Evolutionary conservation across 176 grass and related monocot genomes (phyloP).

Genomic region (Coix lacrymajobi): DNA sequence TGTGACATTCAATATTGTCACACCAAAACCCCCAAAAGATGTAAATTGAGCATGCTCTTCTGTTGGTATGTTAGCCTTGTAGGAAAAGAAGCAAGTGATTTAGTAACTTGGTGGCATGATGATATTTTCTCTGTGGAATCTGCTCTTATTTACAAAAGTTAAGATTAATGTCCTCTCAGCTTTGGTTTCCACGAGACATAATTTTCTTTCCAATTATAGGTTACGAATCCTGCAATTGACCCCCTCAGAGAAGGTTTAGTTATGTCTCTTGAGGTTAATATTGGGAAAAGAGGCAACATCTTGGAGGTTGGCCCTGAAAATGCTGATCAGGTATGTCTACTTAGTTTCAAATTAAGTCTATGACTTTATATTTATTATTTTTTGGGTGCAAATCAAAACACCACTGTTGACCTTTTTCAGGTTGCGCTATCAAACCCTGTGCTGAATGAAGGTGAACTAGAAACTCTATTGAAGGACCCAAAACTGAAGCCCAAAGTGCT

Average conservation of each 20-base stretch:
- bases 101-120: neutral
- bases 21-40: neutral
- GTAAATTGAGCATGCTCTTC: neutral
- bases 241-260: conserved; percentile 99
- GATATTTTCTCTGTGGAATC: neutral
- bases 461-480: conserved; percentile 72
- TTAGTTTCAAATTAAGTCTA: conserved; percentile 21
- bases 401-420: conserved; percentile 43
- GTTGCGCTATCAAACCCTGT: conserved; percentile 91
- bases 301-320: conserved; percentile 93
- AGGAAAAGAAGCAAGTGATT: neutral
- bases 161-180: neutral
- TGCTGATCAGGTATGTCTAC: conserved; percentile 76
- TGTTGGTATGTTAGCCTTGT: neutral
- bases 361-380: neutral
- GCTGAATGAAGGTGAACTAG: conserved; percentile 95
- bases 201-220: conserved; percentile 41
- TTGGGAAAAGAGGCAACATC: conserved; percentile 92
- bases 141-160: conserved; percentile 7
- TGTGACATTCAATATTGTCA: conserved; percentile 11
- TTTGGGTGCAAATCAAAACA: conserved; percentile 23
- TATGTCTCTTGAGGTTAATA: conserved; percentile 99
- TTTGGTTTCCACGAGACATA: conserved; percentile 13
- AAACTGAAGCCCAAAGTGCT: conserved; percentile 78
- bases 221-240: conserved; percentile 99